Percentiles rank a stretch among this genome's conserved stretches.
These are phyloP conservation scores for Saccharata proteae DNA, from an alignment of 2,329 filamentous ascomycete species.

Conservation along the genomic window DNA sequence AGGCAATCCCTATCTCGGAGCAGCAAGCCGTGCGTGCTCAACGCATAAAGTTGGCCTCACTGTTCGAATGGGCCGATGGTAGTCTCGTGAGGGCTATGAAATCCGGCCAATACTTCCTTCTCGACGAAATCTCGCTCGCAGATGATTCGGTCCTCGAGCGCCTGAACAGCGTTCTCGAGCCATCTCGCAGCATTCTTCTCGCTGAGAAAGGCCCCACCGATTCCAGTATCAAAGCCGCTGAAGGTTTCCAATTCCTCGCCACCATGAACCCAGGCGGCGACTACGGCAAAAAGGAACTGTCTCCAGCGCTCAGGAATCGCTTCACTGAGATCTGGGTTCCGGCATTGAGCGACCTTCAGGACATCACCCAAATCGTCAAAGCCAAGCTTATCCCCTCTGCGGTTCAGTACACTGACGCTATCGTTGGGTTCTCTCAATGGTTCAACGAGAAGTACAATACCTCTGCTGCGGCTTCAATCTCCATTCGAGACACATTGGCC, in stretches of 20 bases:
- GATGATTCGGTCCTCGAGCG: slow-evolving; percentile 95
- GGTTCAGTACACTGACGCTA: slow-evolving; percentile 48
- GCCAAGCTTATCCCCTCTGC: slow-evolving; percentile 54
- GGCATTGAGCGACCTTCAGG: slow-evolving; percentile 68
- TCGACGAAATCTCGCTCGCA: slow-evolving; percentile 95
- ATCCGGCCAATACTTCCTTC: slow-evolving; percentile 74
- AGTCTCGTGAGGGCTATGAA: slow-evolving; percentile 92
- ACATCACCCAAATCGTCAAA: slow-evolving; percentile 75
- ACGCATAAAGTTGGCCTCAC: slow-evolving; percentile 58
- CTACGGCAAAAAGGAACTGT: slow-evolving; percentile 95
- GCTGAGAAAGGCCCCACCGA: slow-evolving; percentile 87
- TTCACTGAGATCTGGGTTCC: slow-evolving; percentile 99
- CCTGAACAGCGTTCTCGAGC: slow-evolving; percentile 91
- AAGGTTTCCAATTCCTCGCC: slow-evolving; percentile 88
- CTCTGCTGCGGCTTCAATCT: slow-evolving; percentile 65
- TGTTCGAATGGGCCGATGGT: slow-evolving; percentile 96
- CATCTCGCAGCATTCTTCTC: slow-evolving; percentile 70
- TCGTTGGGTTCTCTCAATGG: slow-evolving; percentile 86
- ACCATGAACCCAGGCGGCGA: slow-evolving; percentile 99
- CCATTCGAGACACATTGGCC: slow-evolving; percentile 80
- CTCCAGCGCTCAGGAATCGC: slow-evolving; percentile 84
- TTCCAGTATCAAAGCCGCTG: slow-evolving; percentile 61
- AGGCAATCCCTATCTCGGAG: slow-evolving; percentile 33
- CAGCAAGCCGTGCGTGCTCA: slow-evolving; percentile 13
- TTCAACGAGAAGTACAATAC: slow-evolving; percentile 73